Percentiles rank a stretch among this genome's conserved stretches.
phyloP scores from a whole-genome alignment of 345 rosid genomes.

The Aethionema arabicum region DNA sequence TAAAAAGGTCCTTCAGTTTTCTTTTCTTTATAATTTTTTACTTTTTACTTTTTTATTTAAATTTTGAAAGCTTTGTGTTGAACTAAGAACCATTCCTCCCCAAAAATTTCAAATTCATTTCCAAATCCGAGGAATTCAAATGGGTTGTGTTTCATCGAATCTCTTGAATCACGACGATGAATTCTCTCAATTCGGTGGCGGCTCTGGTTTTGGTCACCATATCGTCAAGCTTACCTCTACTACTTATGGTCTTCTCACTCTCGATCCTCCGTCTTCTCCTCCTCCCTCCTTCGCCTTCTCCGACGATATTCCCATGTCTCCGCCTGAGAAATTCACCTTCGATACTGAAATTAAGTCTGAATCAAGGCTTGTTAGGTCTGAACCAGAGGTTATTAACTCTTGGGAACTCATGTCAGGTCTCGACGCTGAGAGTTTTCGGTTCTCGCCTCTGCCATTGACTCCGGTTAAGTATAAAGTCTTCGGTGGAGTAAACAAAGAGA shows the following conservation, averaged over 20 bases:
- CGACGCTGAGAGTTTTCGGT: slow-evolving; percentile 80
- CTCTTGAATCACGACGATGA: slow-evolving; percentile 75
- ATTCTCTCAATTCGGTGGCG: slow-evolving; percentile 63
- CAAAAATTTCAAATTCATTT: slow-evolving; percentile 27
- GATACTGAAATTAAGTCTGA: slow-evolving; percentile 53
- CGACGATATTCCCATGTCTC: slow-evolving; percentile 46
- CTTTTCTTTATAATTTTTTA: background rate
- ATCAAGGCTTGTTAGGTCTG: slow-evolving; percentile 42
- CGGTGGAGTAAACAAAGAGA: slow-evolving; percentile 48
- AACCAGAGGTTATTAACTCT: slow-evolving; percentile 72
- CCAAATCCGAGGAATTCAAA: slow-evolving; percentile 27
- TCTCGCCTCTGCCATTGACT: slow-evolving; percentile 45
- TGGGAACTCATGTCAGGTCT: slow-evolving; percentile 95
- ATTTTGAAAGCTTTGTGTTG: slow-evolving; percentile 16
- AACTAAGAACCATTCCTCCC: slow-evolving; percentile 28
- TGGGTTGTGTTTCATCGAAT: slow-evolving; percentile 95
- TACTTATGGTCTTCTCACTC: slow-evolving; percentile 88
- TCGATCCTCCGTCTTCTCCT: slow-evolving; percentile 58
- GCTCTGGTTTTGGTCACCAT: slow-evolving; percentile 78
- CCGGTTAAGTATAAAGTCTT: slow-evolving; percentile 30
- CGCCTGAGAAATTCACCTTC: slow-evolving; percentile 53
- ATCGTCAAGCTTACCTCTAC: slow-evolving; percentile 91
- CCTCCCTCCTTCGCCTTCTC: slow-evolving; percentile 20
- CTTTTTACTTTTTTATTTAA: slow-evolving; percentile 11
- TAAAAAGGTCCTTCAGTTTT: background rate